A percentile compares a stretch with the other conserved stretches of the same genome.
Conservation (phyloP, 2,329 filamentous ascomycete species). For the Aspergillus brasiliensis region DNA sequence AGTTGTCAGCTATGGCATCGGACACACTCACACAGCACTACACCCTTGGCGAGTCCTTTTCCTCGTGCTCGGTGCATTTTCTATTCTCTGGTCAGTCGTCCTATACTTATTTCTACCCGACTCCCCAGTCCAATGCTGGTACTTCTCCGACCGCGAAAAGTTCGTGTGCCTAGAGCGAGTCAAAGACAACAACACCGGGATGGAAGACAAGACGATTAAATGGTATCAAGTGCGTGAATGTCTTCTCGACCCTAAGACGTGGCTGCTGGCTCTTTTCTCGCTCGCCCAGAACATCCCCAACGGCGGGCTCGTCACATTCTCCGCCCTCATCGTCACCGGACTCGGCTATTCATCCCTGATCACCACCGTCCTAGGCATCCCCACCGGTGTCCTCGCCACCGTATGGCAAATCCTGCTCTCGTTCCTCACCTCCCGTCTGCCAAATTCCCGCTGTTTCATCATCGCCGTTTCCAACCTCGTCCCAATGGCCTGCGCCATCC, state of each 20-base stretch:
- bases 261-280: slow-evolving; percentile 5
- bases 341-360: neutral
- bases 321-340: slow-evolving; percentile 6
- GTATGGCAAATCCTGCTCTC: neutral
- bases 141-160: slow-evolving; percentile 41
- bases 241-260: slow-evolving; percentile 6
- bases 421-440: neutral
- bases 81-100: slow-evolving; percentile 30
- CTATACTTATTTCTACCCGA: slow-evolving; percentile 37
- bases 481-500: slow-evolving; percentile 1
- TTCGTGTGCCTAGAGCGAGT: slow-evolving; percentile 25
- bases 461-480: slow-evolving; percentile 2
- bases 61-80: slow-evolving; percentile 31
- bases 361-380: slow-evolving; percentile 2
- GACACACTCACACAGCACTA: slow-evolving; percentile 22
- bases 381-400: neutral
- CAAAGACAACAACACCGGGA: slow-evolving; percentile 22
- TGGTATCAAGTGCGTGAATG: slow-evolving; percentile 10
- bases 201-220: slow-evolving; percentile 11
- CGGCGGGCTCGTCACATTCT: slow-evolving; percentile 4
- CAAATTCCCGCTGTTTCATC: neutral
- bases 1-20: slow-evolving; percentile 31
- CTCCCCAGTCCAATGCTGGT: slow-evolving; percentile 35
- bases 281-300: slow-evolving; percentile 5
- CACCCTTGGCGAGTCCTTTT: slow-evolving; percentile 33